Conservation (phyloP, 2,329 filamentous ascomycete genomes). For the Fusarium piperis region DNA sequence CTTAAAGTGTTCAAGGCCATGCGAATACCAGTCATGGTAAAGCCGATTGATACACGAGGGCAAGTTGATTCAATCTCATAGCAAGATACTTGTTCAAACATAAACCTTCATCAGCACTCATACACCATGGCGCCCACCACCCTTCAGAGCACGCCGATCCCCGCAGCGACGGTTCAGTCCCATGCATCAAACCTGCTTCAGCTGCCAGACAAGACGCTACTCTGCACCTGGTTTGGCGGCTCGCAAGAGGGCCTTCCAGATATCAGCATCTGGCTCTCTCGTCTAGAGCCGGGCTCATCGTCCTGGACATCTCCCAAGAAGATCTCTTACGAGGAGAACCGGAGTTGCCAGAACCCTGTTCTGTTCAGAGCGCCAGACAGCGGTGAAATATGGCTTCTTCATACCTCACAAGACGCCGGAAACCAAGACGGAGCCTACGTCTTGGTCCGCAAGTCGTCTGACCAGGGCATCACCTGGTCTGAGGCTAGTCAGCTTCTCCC, state of each 20-base stretch:
- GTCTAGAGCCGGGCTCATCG: constrained; percentile 41
- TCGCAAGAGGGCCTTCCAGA: constrained; percentile 56
- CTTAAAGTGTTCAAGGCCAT: not conserved
- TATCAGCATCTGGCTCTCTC: constrained; percentile 55
- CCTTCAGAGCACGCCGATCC: constrained; percentile 41
- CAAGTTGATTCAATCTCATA: not conserved
- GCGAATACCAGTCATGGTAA: not conserved
- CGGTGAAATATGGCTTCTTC: constrained; percentile 52
- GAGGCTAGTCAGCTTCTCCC: constrained; percentile 45
- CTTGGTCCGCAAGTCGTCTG: constrained; percentile 48
- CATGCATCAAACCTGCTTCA: constrained; percentile 57
- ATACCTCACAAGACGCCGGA: constrained; percentile 56
- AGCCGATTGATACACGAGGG: not conserved
- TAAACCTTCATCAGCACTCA: not conserved
- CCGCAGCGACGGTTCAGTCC: constrained; percentile 53
- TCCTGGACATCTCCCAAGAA: constrained; percentile 48
- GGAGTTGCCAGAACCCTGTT: constrained; percentile 58
- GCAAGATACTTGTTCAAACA: not conserved
- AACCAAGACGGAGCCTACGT: constrained; percentile 55
- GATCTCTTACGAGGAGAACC: constrained; percentile 50
- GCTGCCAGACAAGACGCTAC: constrained; percentile 51
- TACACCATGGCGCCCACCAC: constrained; percentile 7
- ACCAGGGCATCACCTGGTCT: constrained; percentile 51
- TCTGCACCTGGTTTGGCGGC: constrained; percentile 58
- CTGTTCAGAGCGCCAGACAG: constrained; percentile 50